Conservation (phyloP, 2,329 filamentous ascomycete species). For the Cercospora zeae-maydis region DNA sequence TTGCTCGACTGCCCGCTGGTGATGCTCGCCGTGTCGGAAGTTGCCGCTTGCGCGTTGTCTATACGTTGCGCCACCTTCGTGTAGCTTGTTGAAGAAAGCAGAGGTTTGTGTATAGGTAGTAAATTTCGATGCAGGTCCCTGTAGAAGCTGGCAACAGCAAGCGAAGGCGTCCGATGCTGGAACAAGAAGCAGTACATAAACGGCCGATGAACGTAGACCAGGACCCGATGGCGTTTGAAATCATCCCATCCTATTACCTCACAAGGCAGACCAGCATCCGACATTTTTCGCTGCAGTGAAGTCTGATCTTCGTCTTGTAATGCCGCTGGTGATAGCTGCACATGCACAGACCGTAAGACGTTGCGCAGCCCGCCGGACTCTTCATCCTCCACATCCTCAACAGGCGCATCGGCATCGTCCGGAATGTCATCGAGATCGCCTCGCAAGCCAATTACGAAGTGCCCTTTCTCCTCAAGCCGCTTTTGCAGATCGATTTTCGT, state of each 20-base stretch:
- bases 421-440: constrained; percentile 58
- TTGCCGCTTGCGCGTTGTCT: constrained; percentile 28
- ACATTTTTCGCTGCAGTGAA: constrained; percentile 20
- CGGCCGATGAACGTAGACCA: constrained; percentile 68
- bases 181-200: constrained; percentile 79
- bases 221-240: constrained; percentile 54
- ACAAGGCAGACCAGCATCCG: constrained; percentile 18
- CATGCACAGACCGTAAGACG: constrained; percentile 62
- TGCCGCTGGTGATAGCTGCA: constrained; percentile 45
- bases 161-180: constrained; percentile 55
- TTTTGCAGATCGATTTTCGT: constrained; percentile 58
- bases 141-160: constrained; percentile 46
- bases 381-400: constrained; percentile 31
- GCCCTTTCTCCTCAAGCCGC: constrained; percentile 46
- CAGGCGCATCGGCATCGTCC: constrained; percentile 41
- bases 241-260: constrained; percentile 17
- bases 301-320: constrained; percentile 10
- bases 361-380: constrained; percentile 48
- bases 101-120: constrained; percentile 45
- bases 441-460: constrained; percentile 66
- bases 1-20: constrained; percentile 27
- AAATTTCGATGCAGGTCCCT: constrained; percentile 52
- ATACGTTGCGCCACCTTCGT: constrained; percentile 43
- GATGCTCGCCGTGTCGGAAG: constrained; percentile 35
- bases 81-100: constrained; percentile 44